Evolutionary conservation across 2,329 filamentous ascomycete genomes (phyloP).

Genomic region (Teratosphaeria pseudoeucalypti): DNA sequence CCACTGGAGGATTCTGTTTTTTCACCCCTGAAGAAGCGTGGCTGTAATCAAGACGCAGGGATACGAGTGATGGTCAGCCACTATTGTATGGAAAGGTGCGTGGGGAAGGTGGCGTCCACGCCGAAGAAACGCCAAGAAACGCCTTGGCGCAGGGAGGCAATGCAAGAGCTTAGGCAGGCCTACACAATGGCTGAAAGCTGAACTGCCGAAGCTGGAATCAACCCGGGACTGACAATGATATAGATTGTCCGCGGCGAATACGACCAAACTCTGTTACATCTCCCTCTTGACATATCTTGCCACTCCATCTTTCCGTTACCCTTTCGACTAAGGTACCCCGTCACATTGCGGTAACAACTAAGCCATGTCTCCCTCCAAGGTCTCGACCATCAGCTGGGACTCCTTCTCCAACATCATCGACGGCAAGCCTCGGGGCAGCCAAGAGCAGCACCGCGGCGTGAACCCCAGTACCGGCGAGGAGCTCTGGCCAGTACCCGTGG

Average conservation of each 20-base stretch:
- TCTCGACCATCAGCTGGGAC: slow-evolving; percentile 27
- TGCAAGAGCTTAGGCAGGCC: neutral
- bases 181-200: neutral
- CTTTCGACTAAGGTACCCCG: neutral
- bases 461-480: slow-evolving; percentile 28
- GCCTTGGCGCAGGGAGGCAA: neutral
- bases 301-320: neutral
- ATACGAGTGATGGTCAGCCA: too few species aligned
- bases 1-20: too few species aligned
- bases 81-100: neutral
- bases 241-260: neutral
- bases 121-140: neutral
- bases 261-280: neutral
- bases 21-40: too few species aligned
- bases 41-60: too few species aligned
- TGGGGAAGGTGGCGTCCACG: neutral
- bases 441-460: slow-evolving; percentile 24
- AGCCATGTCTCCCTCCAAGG: slow-evolving; percentile 37
- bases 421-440: slow-evolving; percentile 23
- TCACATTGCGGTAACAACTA: neutral
- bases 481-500: slow-evolving; percentile 28
- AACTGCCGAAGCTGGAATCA: neutral
- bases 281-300: neutral
- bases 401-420: slow-evolving; percentile 31
- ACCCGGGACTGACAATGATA: neutral